Percentiles rank a stretch among this genome's conserved stretches.
Conservation (phyloP, 1,139 yeast genomes). For the Kurtzmaniella natalensis region DNA sequence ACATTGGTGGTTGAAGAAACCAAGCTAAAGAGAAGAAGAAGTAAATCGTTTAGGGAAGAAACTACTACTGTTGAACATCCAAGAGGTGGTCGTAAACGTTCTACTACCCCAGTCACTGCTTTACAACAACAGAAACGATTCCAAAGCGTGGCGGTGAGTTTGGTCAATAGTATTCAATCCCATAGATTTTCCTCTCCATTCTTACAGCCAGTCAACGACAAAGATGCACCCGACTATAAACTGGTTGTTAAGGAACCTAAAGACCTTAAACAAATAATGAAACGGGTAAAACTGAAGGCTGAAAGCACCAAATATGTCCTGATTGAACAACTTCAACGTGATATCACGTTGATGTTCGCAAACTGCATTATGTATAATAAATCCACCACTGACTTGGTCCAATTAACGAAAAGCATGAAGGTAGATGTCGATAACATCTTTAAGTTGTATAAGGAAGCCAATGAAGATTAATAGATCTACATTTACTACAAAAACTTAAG, state of each 20-base stretch:
- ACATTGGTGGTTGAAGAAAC: slow-evolving; percentile 6
- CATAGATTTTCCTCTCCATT: slow-evolving; percentile 75
- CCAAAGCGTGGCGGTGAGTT: slow-evolving; percentile 52
- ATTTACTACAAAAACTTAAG: too few relatives aligned
- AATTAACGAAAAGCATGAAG: slow-evolving; percentile 66
- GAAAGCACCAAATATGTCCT: slow-evolving; percentile 45
- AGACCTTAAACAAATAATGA: slow-evolving; percentile 61
- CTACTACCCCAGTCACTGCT: slow-evolving; percentile 25
- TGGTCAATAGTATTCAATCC: slow-evolving; percentile 61
- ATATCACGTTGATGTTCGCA: slow-evolving; percentile 73
- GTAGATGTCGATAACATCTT: slow-evolving; percentile 49
- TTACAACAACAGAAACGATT: slow-evolving; percentile 41
- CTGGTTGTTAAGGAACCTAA: slow-evolving; percentile 59
- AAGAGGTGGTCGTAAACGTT: slow-evolving; percentile 17
- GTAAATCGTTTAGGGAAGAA: slow-evolving; percentile 2
- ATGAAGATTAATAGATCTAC: too few relatives aligned
- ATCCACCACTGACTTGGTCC: slow-evolving; percentile 57
- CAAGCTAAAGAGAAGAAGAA: slow-evolving; percentile 4
- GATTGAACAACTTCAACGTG: slow-evolving; percentile 62
- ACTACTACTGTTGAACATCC: slow-evolving; percentile 8
- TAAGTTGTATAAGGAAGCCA: slow-evolving; percentile 45
- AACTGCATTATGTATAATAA: slow-evolving; percentile 81
- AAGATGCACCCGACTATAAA: slow-evolving; percentile 68
- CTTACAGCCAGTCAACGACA: slow-evolving; percentile 60
- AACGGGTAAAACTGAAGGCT: slow-evolving; percentile 45